Conservation (phyloP, 371 early-diverging fungal species). For the Circinella minor region DNA sequence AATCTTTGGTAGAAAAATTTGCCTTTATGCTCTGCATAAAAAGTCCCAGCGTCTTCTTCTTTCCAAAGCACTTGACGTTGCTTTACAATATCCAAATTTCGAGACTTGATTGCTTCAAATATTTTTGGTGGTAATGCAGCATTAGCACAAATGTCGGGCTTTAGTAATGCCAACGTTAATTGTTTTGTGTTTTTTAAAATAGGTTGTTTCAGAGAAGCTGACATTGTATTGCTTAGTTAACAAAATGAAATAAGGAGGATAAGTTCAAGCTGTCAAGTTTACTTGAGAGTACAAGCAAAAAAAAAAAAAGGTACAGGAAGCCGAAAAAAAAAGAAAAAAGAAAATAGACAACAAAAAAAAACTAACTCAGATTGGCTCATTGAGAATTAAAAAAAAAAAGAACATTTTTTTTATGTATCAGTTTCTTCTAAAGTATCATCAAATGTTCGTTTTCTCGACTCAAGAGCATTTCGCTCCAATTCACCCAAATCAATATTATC, state of each 20-base stretch:
- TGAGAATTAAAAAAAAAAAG: background rate
- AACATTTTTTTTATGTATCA: background rate
- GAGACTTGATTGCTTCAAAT: constrained; percentile 46
- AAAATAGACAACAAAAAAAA: too few species aligned
- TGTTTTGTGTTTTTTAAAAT: constrained; percentile 23
- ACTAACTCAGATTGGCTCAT: background rate
- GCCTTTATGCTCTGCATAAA: constrained; percentile 70
- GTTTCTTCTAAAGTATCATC: background rate
- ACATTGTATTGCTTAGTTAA: too few species aligned
- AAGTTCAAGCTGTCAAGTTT: too few species aligned
- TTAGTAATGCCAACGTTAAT: constrained; percentile 74
- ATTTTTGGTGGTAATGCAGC: constrained; percentile 45
- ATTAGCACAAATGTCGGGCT: constrained; percentile 80
- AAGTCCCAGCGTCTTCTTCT: constrained; percentile 60
- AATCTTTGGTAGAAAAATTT: constrained; percentile 71
- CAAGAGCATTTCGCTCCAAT: constrained; percentile 12
- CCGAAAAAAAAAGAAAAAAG: too few species aligned
- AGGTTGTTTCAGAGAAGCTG: background rate
- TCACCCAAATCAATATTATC: constrained; percentile 15
- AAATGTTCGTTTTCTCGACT: constrained; percentile 5
- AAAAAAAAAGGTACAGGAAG: too few species aligned
- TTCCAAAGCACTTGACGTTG: constrained; percentile 64
- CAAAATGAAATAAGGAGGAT: too few species aligned
- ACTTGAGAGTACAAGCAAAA: too few species aligned
- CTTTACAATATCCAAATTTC: constrained; percentile 48